A percentile compares a stretch with the other conserved stretches of the same genome.
Conservation (phyloP, 495 filamentous ascomycete species). For the Aspergillus coremiiformis region DNA sequence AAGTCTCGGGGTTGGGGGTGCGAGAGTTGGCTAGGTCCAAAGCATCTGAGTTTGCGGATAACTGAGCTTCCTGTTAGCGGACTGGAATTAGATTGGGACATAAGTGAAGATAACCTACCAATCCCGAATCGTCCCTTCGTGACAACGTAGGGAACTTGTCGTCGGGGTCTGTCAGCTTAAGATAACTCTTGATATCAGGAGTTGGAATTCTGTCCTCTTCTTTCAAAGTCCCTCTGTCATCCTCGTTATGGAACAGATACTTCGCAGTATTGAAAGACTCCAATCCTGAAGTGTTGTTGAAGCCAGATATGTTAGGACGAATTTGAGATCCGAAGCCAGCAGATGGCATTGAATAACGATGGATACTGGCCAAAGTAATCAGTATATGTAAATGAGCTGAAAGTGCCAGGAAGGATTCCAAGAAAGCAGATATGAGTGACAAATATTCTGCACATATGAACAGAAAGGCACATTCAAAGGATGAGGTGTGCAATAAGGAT, state of each 20-base stretch:
- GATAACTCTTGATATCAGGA: constrained; percentile 57
- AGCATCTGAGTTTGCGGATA: constrained; percentile 75
- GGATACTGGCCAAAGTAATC: constrained; percentile 44
- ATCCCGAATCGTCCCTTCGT: constrained; percentile 57
- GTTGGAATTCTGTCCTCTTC: constrained; percentile 49
- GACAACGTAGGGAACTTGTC: constrained; percentile 79
- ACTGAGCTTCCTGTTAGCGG: constrained; percentile 38
- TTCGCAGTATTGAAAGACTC: constrained; percentile 70
- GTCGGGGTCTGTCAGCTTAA: constrained; percentile 67
- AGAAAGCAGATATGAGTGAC: constrained; percentile 5
- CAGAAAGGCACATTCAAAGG: background rate
- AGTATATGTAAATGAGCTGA: constrained; percentile 8
- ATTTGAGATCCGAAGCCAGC: constrained; percentile 53
- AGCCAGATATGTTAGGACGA: constrained; percentile 41
- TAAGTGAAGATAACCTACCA: constrained; percentile 48
- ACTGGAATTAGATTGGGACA: background rate
- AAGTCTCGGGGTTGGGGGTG: constrained; percentile 57
- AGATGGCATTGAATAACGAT: constrained; percentile 87
- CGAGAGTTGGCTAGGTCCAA: constrained; percentile 71
- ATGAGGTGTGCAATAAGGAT: background rate
- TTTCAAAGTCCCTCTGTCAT: constrained; percentile 45
- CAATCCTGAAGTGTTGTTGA: constrained; percentile 40
- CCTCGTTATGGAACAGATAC: constrained; percentile 80
- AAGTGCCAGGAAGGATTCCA: constrained; percentile 6
- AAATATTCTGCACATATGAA: background rate